Evolutionary conservation across 2,329 filamentous ascomycete genomes (phyloP).

Genomic region (Neodidymelliopsis sp.): DNA sequence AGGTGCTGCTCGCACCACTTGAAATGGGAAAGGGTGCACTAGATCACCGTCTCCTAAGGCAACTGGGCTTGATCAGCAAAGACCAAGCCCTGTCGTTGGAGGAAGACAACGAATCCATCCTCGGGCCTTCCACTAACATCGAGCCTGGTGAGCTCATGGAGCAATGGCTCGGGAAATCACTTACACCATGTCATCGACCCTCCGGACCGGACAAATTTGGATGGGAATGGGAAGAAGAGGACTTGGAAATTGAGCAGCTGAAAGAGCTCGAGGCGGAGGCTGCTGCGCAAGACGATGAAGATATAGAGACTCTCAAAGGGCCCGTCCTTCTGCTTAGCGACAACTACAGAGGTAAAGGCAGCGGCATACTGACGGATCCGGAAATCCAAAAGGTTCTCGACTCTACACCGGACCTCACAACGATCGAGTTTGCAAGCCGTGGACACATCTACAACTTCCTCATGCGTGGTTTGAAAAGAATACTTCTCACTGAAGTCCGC

Average conservation of each 20-base stretch:
- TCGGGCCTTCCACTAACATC: slow-evolving; percentile 43
- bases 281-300: slow-evolving; percentile 61
- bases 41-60: slow-evolving; percentile 55
- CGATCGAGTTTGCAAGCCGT: slow-evolving; percentile 63
- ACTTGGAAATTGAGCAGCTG: slow-evolving; percentile 67
- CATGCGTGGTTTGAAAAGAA: slow-evolving; percentile 61
- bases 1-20: slow-evolving; percentile 37
- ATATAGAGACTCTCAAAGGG: slow-evolving; percentile 51
- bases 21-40: slow-evolving; percentile 30
- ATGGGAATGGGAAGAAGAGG: slow-evolving; percentile 65
- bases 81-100: slow-evolving; percentile 70
- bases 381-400: slow-evolving; percentile 50
- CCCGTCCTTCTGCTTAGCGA: slow-evolving; percentile 45
- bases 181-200: slow-evolving; percentile 55
- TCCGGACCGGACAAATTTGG: slow-evolving; percentile 58
- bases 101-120: slow-evolving; percentile 55
- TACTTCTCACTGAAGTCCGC: slow-evolving; percentile 58
- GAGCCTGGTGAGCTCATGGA: slow-evolving; percentile 52
- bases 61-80: slow-evolving; percentile 66
- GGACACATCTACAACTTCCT: slow-evolving; percentile 73
- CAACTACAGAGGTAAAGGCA: slow-evolving; percentile 47
- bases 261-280: slow-evolving; percentile 67
- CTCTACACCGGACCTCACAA: slow-evolving; percentile 63
- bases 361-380: slow-evolving; percentile 27
- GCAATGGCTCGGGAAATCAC: slow-evolving; percentile 65